phyloP scores from a whole-genome alignment of 345 rosid genomes.

The Brassica cretica region DNA sequence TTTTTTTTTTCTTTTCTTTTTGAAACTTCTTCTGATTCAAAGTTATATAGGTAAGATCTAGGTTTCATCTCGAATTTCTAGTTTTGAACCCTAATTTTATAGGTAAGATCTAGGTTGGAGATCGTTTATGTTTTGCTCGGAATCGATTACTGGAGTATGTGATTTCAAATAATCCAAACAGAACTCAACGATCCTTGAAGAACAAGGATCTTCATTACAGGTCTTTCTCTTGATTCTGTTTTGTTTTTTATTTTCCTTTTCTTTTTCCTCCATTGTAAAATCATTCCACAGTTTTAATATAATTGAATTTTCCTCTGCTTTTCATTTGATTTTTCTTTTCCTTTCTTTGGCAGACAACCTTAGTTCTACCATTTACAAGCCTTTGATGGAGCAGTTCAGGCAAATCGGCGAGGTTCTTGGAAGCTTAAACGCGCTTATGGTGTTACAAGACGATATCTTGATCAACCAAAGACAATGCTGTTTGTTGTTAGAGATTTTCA shows the following conservation, averaged over 20 bases:
- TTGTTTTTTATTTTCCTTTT: neutral
- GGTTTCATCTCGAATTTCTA: neutral
- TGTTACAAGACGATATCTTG: constrained; percentile 69
- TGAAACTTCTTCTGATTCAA: constrained; percentile 25
- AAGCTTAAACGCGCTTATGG: constrained; percentile 81
- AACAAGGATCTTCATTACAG: constrained; percentile 21
- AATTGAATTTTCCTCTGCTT: neutral
- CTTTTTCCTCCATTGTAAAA: neutral
- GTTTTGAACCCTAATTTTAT: neutral
- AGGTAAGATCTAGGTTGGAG: neutral
- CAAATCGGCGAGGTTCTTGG: constrained; percentile 91
- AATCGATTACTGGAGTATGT: constrained; percentile 3
- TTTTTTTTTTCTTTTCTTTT: neutral
- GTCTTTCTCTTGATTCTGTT: constrained; percentile 16
- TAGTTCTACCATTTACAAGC: neutral
- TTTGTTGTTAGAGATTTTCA: constrained; percentile 59
- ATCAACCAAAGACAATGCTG: constrained; percentile 77
- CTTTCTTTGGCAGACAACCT: neutral
- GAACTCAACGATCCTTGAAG: constrained; percentile 16
- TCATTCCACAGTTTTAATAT: neutral
- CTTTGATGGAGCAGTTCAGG: constrained; percentile 74
- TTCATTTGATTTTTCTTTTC: neutral
- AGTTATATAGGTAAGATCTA: constrained; percentile 24
- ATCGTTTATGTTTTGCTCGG: constrained; percentile 26
- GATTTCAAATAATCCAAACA: constrained; percentile 6